Conservation (phyloP, 2,329 filamentous ascomycete genomes). For the Claviceps sp. region DNA sequence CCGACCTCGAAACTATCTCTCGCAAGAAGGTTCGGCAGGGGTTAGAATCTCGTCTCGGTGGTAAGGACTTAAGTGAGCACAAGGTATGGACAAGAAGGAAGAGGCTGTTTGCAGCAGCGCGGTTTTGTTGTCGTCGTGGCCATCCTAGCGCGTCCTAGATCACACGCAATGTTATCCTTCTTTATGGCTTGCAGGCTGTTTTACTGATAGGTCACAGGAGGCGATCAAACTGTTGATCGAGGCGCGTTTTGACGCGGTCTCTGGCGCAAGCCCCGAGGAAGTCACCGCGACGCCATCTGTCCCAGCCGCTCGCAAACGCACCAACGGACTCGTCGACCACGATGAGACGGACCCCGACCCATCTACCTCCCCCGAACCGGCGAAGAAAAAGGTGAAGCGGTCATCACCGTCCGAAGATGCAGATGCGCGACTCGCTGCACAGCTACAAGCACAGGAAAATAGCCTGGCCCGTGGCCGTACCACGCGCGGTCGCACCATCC, state of each 20-base stretch:
- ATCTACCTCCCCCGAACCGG: conserved; percentile 31
- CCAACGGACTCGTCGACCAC: conserved; percentile 22
- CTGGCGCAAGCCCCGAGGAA: conserved; percentile 34
- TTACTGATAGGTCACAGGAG: conserved; percentile 28
- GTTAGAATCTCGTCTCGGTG: conserved; percentile 39
- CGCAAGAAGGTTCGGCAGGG: conserved; percentile 48
- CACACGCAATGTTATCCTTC: neutral
- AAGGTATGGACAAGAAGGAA: conserved; percentile 28
- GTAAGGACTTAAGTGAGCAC: conserved; percentile 44
- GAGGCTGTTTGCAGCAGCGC: neutral
- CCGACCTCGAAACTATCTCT: conserved; percentile 49
- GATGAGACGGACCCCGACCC: conserved; percentile 35
- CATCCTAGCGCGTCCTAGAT: neutral
- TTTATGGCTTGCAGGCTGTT: neutral
- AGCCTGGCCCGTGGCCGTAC: conserved; percentile 49
- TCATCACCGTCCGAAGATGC: conserved; percentile 51
- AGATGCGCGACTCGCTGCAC: conserved; percentile 76
- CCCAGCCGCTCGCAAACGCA: conserved; percentile 20
- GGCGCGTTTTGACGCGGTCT: conserved; percentile 59
- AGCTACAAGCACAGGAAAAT: conserved; percentile 88
- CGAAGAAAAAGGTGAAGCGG: conserved; percentile 55
- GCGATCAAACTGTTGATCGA: conserved; percentile 61
- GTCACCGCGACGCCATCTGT: conserved; percentile 26
- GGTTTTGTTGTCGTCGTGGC: neutral
- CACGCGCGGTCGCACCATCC: conserved; percentile 41